phyloP scores from a whole-genome alignment of 768 basidiomycete species.

The Tulasnella sp. region DNA sequence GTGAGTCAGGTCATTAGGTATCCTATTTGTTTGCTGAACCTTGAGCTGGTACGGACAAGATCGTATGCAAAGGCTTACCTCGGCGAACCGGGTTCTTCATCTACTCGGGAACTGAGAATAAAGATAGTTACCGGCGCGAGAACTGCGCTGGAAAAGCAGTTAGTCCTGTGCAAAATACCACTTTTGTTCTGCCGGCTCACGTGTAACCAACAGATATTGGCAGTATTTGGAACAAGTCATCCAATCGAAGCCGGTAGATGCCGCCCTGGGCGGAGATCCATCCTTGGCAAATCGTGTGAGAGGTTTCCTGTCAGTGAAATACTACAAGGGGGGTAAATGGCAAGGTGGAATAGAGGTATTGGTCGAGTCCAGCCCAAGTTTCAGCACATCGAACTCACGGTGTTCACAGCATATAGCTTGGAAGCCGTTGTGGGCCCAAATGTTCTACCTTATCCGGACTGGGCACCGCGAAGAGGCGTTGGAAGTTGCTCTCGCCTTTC shows the following conservation, averaged over 20 bases:
- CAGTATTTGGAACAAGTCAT: slow-evolving; percentile 72
- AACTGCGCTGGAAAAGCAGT: slow-evolving; percentile 76
- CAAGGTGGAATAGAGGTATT: slow-evolving; percentile 73
- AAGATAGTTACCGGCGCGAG: slow-evolving; percentile 69
- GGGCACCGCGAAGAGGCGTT: slow-evolving; percentile 75
- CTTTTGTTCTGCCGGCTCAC: background rate
- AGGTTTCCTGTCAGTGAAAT: slow-evolving; percentile 70
- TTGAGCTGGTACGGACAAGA: slow-evolving; percentile 63
- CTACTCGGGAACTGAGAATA: slow-evolving; percentile 49
- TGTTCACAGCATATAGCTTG: slow-evolving; percentile 78
- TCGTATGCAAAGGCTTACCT: slow-evolving; percentile 74
- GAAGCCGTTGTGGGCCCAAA: slow-evolving; percentile 82
- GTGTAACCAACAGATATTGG: slow-evolving; percentile 37
- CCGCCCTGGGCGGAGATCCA: slow-evolving; percentile 81
- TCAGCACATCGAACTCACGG: too few relatives aligned
- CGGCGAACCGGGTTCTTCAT: slow-evolving; percentile 47
- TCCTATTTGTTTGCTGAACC: slow-evolving; percentile 31
- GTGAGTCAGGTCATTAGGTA: slow-evolving; percentile 18
- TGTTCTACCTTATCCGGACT: slow-evolving; percentile 85
- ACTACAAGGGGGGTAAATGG: slow-evolving; percentile 73
- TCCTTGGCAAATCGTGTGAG: slow-evolving; percentile 80
- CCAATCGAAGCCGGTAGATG: slow-evolving; percentile 69
- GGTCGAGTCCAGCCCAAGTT: slow-evolving; percentile 3
- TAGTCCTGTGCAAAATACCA: slow-evolving; percentile 17
- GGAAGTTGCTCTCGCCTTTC: slow-evolving; percentile 55